Evolutionary conservation across 73 alveolate species (phyloP).

Genomic region (Paramecium sexaurelia): DNA sequence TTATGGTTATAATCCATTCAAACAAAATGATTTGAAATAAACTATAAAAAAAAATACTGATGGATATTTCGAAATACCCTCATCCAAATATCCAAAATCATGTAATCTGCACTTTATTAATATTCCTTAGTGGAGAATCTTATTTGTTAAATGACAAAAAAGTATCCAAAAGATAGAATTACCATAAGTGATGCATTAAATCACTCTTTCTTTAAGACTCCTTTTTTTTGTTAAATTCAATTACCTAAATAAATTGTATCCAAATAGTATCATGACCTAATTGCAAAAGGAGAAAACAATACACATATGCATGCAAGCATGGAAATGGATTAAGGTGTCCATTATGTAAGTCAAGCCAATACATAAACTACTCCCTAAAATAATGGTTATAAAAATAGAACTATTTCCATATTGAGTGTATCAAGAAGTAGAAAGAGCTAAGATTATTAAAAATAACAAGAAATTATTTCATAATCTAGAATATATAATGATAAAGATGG

Average conservation of each 20-base stretch:
- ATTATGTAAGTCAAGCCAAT: constrained; percentile 1
- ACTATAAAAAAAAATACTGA: constrained; percentile 36
- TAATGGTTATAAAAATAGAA: constrained; percentile 4
- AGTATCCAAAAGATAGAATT: constrained; percentile 34
- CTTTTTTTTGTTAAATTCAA: not conserved
- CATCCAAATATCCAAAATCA: constrained; percentile 42
- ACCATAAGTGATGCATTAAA: constrained; percentile 12
- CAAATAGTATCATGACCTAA: constrained; percentile 1
- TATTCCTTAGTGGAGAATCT: not conserved
- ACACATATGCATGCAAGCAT: not conserved
- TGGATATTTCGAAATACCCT: constrained; percentile 39
- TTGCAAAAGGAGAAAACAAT: constrained; percentile 16
- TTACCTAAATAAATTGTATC: constrained; percentile 16
- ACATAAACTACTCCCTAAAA: constrained; percentile 6
- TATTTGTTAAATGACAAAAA: constrained; percentile 10
- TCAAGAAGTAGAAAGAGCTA: not conserved
- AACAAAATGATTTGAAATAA: not conserved
- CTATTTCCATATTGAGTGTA: not conserved
- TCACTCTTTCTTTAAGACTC: not conserved
- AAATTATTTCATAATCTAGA: constrained; percentile 9
- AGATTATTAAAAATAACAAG: not conserved
- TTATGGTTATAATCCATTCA: constrained; percentile 47
- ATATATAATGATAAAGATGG: not conserved
- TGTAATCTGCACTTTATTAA: not conserved
- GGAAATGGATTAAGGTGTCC: constrained; percentile 13